phyloP scores from a whole-genome alignment of 2,329 filamentous ascomycete genomes.

The Arachnomyces sp. region DNA sequence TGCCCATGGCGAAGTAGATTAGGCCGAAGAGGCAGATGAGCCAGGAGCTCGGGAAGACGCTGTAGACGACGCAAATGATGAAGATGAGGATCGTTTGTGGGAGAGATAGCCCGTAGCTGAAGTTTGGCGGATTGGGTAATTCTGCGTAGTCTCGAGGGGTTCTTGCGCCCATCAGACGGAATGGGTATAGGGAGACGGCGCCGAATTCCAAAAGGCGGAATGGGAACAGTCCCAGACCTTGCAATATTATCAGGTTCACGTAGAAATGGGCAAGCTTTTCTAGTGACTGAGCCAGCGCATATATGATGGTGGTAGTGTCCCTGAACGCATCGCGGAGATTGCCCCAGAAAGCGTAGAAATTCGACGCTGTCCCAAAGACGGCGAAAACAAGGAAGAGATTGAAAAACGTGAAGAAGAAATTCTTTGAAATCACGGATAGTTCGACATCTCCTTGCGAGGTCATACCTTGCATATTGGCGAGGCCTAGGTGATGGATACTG shows the following conservation, averaged over 20 bases:
- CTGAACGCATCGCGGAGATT: constrained; percentile 64
- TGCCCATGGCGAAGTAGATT: constrained; percentile 61
- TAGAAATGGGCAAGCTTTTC: constrained; percentile 75
- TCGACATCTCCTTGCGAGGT: constrained; percentile 92
- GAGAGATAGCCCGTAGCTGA: constrained; percentile 93
- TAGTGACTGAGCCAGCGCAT: constrained; percentile 66
- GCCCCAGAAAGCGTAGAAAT: constrained; percentile 59
- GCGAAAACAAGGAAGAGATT: constrained; percentile 97
- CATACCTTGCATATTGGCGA: constrained; percentile 88
- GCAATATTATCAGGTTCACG: constrained; percentile 85
- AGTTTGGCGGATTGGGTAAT: constrained; percentile 71
- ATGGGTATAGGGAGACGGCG: constrained; percentile 72
- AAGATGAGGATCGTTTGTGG: constrained; percentile 88
- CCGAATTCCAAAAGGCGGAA: constrained; percentile 88
- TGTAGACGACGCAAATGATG: constrained; percentile 93
- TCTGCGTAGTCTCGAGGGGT: constrained; percentile 86
- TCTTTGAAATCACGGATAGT: constrained; percentile 91
- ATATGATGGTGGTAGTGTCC: constrained; percentile 72
- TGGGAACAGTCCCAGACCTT: constrained; percentile 87
- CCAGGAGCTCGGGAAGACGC: constrained; percentile 71
- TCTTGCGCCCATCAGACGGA: constrained; percentile 68
- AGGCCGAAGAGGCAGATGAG: constrained; percentile 71
- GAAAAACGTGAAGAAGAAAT: constrained; percentile 99
- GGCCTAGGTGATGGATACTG: constrained; percentile 33
- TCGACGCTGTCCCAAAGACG: constrained; percentile 70